phyloP scores from a whole-genome alignment of 176 grass and related monocot genomes.

The Cenchrus purpureus region DNA sequence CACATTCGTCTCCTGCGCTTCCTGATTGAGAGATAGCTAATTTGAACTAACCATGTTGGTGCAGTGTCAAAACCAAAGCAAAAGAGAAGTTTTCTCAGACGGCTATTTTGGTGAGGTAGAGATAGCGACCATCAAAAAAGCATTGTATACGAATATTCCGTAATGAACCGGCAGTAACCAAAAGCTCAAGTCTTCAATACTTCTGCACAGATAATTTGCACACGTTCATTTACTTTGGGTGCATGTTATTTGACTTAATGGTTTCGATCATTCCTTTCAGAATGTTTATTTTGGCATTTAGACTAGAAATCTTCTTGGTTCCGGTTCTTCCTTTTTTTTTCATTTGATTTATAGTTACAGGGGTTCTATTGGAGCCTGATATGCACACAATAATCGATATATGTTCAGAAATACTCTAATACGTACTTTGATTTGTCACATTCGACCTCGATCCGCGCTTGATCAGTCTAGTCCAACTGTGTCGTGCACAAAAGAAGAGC shows the following conservation, averaged over 20 bases:
- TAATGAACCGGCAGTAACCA: not conserved
- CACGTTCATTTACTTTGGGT: not conserved
- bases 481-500: not conserved
- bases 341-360: not conserved
- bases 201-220: not conserved
- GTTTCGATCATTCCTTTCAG: not conserved
- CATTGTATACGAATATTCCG: not conserved
- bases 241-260: not conserved
- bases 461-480: not conserved
- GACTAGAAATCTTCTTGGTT: not conserved
- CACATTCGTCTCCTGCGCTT: not conserved
- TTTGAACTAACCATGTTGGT: conserved; percentile 9
- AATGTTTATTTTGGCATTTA: not conserved
- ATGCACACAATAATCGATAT: not conserved
- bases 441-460: too few species aligned
- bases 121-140: not conserved
- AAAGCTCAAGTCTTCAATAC: not conserved
- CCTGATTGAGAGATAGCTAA: conserved; percentile 18
- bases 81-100: conserved; percentile 42
- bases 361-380: not conserved
- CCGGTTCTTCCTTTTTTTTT: not conserved
- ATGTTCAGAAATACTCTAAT: too few species aligned
- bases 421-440: not conserved
- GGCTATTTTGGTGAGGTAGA: conserved; percentile 48
- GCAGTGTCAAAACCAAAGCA: conserved; percentile 45